These are phyloP conservation scores for Solanum gandarillasii DNA, from an alignment of 257 asterid genomes.

Conservation along the genomic window DNA sequence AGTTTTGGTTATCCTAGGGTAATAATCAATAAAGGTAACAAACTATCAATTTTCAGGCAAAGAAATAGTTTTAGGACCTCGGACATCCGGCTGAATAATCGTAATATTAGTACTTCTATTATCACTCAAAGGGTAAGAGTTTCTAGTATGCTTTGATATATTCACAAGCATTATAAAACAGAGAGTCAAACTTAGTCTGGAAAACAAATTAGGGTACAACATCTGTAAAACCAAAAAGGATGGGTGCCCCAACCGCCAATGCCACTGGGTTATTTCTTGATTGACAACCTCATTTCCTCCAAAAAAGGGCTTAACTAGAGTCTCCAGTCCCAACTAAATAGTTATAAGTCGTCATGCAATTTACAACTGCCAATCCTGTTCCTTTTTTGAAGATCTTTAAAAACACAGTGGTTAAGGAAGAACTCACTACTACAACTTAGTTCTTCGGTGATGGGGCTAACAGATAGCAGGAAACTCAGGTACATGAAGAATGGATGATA, in stretches of 20 bases:
- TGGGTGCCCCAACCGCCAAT: background rate
- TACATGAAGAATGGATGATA: background rate
- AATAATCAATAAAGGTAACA: background rate
- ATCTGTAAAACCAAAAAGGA: background rate
- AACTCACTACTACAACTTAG: background rate
- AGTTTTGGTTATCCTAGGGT: background rate
- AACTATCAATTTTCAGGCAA: background rate
- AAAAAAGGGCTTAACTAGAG: background rate
- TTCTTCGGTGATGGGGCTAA: background rate
- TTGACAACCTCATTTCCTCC: background rate
- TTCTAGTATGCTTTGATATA: background rate
- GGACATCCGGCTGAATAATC: background rate
- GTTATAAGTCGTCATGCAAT: background rate
- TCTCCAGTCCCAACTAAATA: background rate
- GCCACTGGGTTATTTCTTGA: background rate
- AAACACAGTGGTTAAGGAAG: background rate
- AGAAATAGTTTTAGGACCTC: background rate
- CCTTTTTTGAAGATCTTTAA: background rate
- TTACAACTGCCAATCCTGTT: background rate
- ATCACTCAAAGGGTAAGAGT: background rate
- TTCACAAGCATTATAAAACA: background rate
- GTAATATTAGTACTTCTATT: background rate
- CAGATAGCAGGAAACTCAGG: background rate
- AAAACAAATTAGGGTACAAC: background rate
- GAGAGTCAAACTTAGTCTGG: background rate